Percentiles rank a stretch among this genome's conserved stretches.
These are phyloP conservation scores for Verticillium klebahnii DNA, from an alignment of 2,329 filamentous ascomycete species.

Conservation along the genomic window DNA sequence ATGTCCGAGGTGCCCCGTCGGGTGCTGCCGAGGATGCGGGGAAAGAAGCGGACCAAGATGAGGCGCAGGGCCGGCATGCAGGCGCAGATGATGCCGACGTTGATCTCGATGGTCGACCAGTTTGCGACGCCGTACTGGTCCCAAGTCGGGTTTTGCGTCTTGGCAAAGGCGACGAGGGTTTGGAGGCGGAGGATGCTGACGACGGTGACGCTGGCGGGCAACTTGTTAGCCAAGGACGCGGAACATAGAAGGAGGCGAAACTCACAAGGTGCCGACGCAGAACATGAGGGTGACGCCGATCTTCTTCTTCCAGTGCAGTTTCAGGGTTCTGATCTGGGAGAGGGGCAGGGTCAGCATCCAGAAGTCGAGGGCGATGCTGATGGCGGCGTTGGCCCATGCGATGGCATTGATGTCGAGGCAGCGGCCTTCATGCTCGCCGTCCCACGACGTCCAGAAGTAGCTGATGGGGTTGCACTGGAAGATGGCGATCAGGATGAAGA, in stretches of 20 bases:
- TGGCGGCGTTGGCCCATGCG: constrained; percentile 45
- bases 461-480: constrained; percentile 48
- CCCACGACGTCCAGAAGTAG: constrained; percentile 51
- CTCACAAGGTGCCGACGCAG: constrained; percentile 41
- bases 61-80: constrained; percentile 32
- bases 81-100: constrained; percentile 32
- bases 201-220: constrained; percentile 24
- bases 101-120: constrained; percentile 34
- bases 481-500: constrained; percentile 36
- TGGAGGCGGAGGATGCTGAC: constrained; percentile 32
- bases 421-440: constrained; percentile 36
- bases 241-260: not conserved
- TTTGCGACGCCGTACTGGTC: constrained; percentile 23
- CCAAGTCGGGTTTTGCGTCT: constrained; percentile 28
- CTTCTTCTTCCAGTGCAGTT: constrained; percentile 43
- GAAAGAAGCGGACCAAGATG: constrained; percentile 32
- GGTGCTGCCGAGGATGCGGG: constrained; percentile 21
- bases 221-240: constrained; percentile 2
- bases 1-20: constrained; percentile 12
- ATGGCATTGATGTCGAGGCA: constrained; percentile 47
- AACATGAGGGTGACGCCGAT: constrained; percentile 46
- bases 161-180: constrained; percentile 24
- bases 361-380: constrained; percentile 47
- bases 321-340: constrained; percentile 34
- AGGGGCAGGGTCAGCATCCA: constrained; percentile 49